These are phyloP conservation scores for Monosporascus sp. DNA, from an alignment of 2,329 filamentous ascomycete genomes.

Conservation along the genomic window DNA sequence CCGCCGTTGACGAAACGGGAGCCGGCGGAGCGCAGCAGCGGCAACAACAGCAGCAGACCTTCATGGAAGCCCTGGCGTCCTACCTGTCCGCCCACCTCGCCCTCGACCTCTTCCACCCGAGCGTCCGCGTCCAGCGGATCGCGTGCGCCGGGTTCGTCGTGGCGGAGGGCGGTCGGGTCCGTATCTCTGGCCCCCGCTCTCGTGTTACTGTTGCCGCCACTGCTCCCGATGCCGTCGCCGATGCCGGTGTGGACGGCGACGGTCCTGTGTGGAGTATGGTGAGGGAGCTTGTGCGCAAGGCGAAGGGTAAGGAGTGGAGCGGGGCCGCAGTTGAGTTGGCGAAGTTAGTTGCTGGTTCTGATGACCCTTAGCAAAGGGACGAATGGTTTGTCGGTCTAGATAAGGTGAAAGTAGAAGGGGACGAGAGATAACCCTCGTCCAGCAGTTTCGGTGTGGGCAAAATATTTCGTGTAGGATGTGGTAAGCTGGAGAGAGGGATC, in stretches of 20 bases:
- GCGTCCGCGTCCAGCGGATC: slow-evolving; percentile 47
- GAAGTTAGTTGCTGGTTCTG: slow-evolving; percentile 2
- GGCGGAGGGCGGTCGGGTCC: slow-evolving; percentile 43
- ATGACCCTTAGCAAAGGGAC: too few species aligned
- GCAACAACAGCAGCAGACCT: slow-evolving; percentile 31
- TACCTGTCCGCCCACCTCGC: slow-evolving; percentile 50
- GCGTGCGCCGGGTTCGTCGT: slow-evolving; percentile 52
- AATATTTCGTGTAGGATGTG: too few species aligned
- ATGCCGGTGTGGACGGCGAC: not conserved
- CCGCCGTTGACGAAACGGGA: not conserved
- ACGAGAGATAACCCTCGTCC: too few species aligned
- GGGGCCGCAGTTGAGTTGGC: not conserved
- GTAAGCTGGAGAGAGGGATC: too few species aligned
- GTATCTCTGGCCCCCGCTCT: slow-evolving; percentile 27
- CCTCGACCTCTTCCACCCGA: slow-evolving; percentile 49
- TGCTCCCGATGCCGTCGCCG: not conserved
- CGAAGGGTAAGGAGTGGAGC: slow-evolving; percentile 6
- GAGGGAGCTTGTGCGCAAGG: slow-evolving; percentile 8
- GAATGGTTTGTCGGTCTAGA: too few species aligned
- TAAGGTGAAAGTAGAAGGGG: too few species aligned
- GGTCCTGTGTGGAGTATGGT: slow-evolving; percentile 11
- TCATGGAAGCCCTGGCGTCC: slow-evolving; percentile 42
- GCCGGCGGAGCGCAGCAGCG: not conserved
- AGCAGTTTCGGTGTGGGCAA: too few species aligned
- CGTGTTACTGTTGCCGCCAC: not conserved